Conservation (phyloP, 2,329 filamentous ascomycete genomes). For the Xylariaceae sp. region DNA sequence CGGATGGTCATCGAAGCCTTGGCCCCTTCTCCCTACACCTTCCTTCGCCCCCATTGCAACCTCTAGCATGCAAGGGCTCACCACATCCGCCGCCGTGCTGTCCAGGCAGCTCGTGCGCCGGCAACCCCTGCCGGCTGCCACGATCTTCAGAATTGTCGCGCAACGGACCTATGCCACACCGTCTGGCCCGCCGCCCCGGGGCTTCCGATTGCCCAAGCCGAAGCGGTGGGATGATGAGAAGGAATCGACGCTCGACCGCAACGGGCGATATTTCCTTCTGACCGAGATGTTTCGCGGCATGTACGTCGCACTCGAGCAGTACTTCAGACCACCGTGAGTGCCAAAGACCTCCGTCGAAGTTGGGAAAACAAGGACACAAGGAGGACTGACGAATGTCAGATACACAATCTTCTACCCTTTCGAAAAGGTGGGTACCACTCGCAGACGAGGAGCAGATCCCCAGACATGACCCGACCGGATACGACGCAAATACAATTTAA, state of each 20-base stretch:
- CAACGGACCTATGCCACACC: slow-evolving; percentile 59
- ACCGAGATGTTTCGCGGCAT: slow-evolving; percentile 95
- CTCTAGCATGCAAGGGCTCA: slow-evolving; percentile 33
- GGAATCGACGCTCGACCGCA: slow-evolving; percentile 74
- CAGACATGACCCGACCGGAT: not conserved
- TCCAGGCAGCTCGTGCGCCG: slow-evolving; percentile 33
- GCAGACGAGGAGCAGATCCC: not conserved
- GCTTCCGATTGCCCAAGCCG: slow-evolving; percentile 72
- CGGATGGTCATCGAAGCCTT: slow-evolving; percentile 12
- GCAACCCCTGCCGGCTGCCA: slow-evolving; percentile 24
- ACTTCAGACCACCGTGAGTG: slow-evolving; percentile 90
- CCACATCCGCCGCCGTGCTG: slow-evolving; percentile 30
- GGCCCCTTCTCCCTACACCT: slow-evolving; percentile 11
- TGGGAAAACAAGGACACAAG: not conserved
- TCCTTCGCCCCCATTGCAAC: slow-evolving; percentile 24
- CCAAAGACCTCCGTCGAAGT: not conserved
- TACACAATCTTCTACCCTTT: slow-evolving; percentile 99
- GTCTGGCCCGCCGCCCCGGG: slow-evolving; percentile 70
- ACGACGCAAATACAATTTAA: not conserved
- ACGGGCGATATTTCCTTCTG: slow-evolving; percentile 92
- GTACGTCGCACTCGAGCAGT: slow-evolving; percentile 97
- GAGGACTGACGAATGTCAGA: slow-evolving; percentile 43
- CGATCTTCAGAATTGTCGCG: slow-evolving; percentile 33
- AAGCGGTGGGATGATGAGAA: slow-evolving; percentile 76
- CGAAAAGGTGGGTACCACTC: slow-evolving; percentile 64